These are phyloP conservation scores for Paraglomus brasilianum DNA, from an alignment of 192 early-diverging fungal species.

Conservation along the genomic window DNA sequence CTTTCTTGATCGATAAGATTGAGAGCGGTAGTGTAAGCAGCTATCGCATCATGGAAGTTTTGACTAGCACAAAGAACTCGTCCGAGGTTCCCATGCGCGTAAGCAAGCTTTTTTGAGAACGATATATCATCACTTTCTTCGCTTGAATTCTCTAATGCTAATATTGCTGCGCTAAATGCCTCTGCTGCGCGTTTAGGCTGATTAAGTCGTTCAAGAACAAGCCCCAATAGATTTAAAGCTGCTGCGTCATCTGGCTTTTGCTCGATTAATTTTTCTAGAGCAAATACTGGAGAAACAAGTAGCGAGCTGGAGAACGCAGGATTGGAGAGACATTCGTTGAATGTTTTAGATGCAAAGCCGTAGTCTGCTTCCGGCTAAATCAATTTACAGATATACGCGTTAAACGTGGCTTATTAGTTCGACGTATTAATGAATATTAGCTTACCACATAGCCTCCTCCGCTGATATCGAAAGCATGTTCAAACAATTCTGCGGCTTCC, in stretches of 20 bases:
- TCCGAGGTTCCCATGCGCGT: slow-evolving; percentile 63
- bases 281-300: slow-evolving; percentile 55
- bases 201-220: slow-evolving; percentile 73
- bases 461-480: slow-evolving; percentile 74
- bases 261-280: slow-evolving; percentile 66
- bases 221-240: slow-evolving; percentile 67
- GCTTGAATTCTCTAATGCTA: slow-evolving; percentile 33
- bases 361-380: slow-evolving; percentile 61
- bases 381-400: no score
- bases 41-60: slow-evolving; percentile 59
- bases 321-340: slow-evolving; percentile 34
- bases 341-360: slow-evolving; percentile 53
- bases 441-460: slow-evolving; percentile 46
- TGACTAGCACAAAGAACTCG: slow-evolving; percentile 65
- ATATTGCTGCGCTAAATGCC: slow-evolving; percentile 57
- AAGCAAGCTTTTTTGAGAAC: slow-evolving; percentile 37
- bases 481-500: slow-evolving; percentile 65
- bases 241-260: slow-evolving; percentile 54
- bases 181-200: slow-evolving; percentile 66
- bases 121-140: neutral
- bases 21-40: slow-evolving; percentile 48
- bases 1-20: slow-evolving; percentile 28
- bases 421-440: slow-evolving; percentile 19
- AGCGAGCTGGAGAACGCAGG: slow-evolving; percentile 25
- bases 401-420: slow-evolving; percentile 22